Conservation (phyloP, 345 rosid genomes). For the Camelina sativa region DNA sequence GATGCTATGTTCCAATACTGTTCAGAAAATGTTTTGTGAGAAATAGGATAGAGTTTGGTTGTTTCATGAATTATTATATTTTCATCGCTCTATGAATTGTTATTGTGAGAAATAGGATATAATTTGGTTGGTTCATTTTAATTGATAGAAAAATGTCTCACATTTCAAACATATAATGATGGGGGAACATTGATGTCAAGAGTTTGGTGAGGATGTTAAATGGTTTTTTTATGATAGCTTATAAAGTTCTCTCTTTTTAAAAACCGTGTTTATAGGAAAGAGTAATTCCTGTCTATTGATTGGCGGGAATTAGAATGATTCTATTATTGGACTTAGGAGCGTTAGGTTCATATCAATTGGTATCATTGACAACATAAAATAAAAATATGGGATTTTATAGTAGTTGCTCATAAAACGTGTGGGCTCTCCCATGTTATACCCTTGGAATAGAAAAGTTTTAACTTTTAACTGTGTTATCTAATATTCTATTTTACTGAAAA, state of each 20-base stretch:
- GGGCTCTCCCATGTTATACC: slow-evolving; percentile 25
- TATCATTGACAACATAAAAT: background rate
- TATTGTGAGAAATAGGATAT: background rate
- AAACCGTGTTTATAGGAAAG: background rate
- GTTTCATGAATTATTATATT: background rate
- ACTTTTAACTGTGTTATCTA: background rate
- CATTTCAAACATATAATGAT: slow-evolving; percentile 1
- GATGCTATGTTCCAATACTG: background rate
- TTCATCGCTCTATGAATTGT: background rate
- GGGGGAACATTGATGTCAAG: slow-evolving; percentile 3
- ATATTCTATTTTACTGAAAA: background rate
- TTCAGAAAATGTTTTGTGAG: background rate
- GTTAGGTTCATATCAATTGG: slow-evolving; percentile 6
- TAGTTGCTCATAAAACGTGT: slow-evolving; percentile 24
- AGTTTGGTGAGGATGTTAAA: slow-evolving; percentile 4
- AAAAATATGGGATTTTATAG: background rate
- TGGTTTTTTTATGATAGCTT: background rate
- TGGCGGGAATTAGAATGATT: slow-evolving; percentile 17
- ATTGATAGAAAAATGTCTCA: background rate
- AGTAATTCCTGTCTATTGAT: slow-evolving; percentile 1
- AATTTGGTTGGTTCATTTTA: background rate
- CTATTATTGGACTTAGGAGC: background rate
- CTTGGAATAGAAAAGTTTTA: slow-evolving; percentile 4
- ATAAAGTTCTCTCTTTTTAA: background rate
- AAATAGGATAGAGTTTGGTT: background rate